Percentiles rank a stretch among this genome's conserved stretches.
phyloP scores from a whole-genome alignment of 768 basidiomycete species.

The Pilatotrama ljubarskyi region DNA sequence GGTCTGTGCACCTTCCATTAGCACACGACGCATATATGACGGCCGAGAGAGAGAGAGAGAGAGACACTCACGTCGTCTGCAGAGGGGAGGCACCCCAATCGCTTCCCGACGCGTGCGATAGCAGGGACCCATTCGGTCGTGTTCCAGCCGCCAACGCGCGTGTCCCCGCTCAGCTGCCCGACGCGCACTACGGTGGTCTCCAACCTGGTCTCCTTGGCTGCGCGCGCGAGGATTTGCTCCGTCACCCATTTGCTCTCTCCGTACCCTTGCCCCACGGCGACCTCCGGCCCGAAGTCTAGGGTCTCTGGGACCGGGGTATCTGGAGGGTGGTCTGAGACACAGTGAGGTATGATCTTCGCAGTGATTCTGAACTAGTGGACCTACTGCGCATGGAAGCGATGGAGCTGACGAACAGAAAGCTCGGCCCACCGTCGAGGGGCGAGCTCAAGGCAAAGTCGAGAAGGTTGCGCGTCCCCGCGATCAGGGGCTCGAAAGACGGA shows the following conservation, averaged over 20 bases:
- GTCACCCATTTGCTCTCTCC: slow-evolving; percentile 47
- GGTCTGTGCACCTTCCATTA: slow-evolving; percentile 25
- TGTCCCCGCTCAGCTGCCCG: slow-evolving; percentile 47
- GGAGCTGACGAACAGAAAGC: slow-evolving; percentile 28
- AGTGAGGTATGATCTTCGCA: no score
- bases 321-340: background rate
- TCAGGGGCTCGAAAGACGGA: slow-evolving; percentile 39
- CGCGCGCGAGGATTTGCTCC: slow-evolving; percentile 41
- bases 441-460: slow-evolving; percentile 16
- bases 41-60: no score
- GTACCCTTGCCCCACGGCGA: slow-evolving; percentile 45
- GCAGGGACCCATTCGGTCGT: slow-evolving; percentile 49
- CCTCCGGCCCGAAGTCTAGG: slow-evolving; percentile 26
- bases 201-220: slow-evolving; percentile 35
- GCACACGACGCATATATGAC: background rate
- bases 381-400: slow-evolving; percentile 10
- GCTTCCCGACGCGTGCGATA: slow-evolving; percentile 33
- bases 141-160: slow-evolving; percentile 43
- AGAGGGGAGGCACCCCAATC: slow-evolving; percentile 31
- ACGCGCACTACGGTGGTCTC: slow-evolving; percentile 41
- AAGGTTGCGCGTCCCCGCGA: slow-evolving; percentile 23
- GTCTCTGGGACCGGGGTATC: background rate
- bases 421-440: background rate
- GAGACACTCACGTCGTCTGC: slow-evolving; percentile 35
- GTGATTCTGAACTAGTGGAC: background rate